These are phyloP conservation scores for Diplodia mutila DNA, from an alignment of 2,329 filamentous ascomycete species.

Conservation along the genomic window DNA sequence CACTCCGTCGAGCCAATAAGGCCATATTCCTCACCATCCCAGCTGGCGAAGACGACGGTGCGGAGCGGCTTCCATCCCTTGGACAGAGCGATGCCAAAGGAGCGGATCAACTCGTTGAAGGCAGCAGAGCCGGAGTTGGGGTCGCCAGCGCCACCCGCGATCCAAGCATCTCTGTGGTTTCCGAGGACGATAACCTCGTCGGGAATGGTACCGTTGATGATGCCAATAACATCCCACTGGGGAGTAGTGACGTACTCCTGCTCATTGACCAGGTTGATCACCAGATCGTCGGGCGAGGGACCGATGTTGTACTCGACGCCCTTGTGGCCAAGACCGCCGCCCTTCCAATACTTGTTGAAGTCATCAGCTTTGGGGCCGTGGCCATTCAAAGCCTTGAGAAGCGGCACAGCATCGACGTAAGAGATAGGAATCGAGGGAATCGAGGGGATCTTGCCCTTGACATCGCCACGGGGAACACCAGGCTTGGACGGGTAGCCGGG, in stretches of 20 bases:
- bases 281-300: slow-evolving; percentile 72
- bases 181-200: slow-evolving; percentile 88
- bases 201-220: slow-evolving; percentile 83
- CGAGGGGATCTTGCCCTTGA: slow-evolving; percentile 70
- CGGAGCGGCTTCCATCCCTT: slow-evolving; percentile 82
- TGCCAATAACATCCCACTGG: slow-evolving; percentile 77
- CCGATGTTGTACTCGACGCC: slow-evolving; percentile 85
- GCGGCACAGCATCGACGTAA: slow-evolving; percentile 80
- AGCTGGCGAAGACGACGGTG: slow-evolving; percentile 83
- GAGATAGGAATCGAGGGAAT: slow-evolving; percentile 94
- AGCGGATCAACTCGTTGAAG: slow-evolving; percentile 76
- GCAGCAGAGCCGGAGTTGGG: slow-evolving; percentile 82
- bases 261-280: slow-evolving; percentile 53
- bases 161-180: slow-evolving; percentile 93
- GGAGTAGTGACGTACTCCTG: slow-evolving; percentile 56
- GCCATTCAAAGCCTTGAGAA: slow-evolving; percentile 88
- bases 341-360: slow-evolving; percentile 73
- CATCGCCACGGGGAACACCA: slow-evolving; percentile 75
- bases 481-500: slow-evolving; percentile 93
- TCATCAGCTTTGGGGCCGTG: slow-evolving; percentile 78
- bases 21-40: slow-evolving; percentile 77
- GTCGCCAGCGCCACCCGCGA: slow-evolving; percentile 77
- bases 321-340: slow-evolving; percentile 74
- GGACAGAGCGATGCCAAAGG: slow-evolving; percentile 71
- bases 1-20: slow-evolving; percentile 87